Percentiles rank a stretch among this genome's conserved stretches.
These are phyloP conservation scores for Rhizopus arrhizus DNA, from an alignment of 371 early-diverging fungal genomes.

Conservation along the genomic window DNA sequence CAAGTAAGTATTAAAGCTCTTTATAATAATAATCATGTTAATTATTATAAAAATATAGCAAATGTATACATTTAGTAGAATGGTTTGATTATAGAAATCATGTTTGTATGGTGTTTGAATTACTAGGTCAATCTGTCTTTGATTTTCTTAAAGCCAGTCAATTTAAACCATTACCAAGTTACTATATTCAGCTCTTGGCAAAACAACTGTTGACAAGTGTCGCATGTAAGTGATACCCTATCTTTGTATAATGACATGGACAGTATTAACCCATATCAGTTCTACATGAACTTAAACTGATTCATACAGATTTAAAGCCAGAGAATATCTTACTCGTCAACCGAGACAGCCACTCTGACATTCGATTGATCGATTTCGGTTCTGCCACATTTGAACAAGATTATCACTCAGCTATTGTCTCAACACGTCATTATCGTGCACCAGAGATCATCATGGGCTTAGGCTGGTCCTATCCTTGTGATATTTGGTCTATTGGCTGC, in stretches of 20 bases:
- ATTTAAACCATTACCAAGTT: constrained; percentile 84
- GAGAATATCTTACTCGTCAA: constrained; percentile 78
- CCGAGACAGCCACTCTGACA: constrained; percentile 58
- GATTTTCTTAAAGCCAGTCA: constrained; percentile 92
- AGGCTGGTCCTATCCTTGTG: constrained; percentile 96
- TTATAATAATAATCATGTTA: background rate
- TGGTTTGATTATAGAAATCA: constrained; percentile 88
- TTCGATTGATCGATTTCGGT: constrained; percentile 96
- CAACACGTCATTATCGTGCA: constrained; percentile 95
- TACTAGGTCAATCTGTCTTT: constrained; percentile 85
- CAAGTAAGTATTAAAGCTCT: constrained; percentile 41
- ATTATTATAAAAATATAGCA: constrained; percentile 44
- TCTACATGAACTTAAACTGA: constrained; percentile 78
- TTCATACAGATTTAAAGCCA: constrained; percentile 95
- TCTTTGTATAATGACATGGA: constrained; percentile 5
- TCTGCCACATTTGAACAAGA: constrained; percentile 93
- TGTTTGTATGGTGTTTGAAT: constrained; percentile 96
- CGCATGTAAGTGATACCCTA: constrained; percentile 58
- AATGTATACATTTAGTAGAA: constrained; percentile 78
- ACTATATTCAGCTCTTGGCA: constrained; percentile 85
- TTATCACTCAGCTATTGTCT: constrained; percentile 86
- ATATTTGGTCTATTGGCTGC: constrained; percentile 97
- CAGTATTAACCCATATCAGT: constrained; percentile 46
- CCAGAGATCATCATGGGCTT: constrained; percentile 92
- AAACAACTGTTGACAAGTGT: constrained; percentile 76